phyloP scores from a whole-genome alignment of 2,329 filamentous ascomycete genomes.

The Neonectria hederae region DNA sequence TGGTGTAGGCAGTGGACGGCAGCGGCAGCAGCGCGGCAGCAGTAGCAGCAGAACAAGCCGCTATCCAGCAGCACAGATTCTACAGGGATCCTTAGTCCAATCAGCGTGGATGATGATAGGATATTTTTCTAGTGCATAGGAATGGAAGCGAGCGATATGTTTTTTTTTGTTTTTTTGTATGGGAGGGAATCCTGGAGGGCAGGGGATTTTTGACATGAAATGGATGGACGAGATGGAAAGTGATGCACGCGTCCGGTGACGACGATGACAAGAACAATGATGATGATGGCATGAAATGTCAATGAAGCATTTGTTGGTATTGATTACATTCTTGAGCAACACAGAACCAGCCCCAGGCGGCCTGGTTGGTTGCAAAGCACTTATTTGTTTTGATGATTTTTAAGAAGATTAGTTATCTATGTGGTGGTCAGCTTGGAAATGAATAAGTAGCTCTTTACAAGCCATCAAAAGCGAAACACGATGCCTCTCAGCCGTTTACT shows the following conservation, averaged over 20 bases:
- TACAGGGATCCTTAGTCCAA: slow-evolving; percentile 40
- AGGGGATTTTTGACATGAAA: slow-evolving; percentile 6
- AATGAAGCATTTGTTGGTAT: slow-evolving; percentile 37
- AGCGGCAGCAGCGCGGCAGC: slow-evolving; percentile 36
- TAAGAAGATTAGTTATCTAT: slow-evolving; percentile 32
- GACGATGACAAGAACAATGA: slow-evolving; percentile 42
- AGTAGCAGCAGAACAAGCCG: slow-evolving; percentile 20
- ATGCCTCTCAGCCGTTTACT: no score
- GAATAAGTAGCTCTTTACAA: slow-evolving; percentile 12
- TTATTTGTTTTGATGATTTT: slow-evolving; percentile 32
- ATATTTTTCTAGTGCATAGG: slow-evolving; percentile 28
- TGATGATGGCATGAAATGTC: slow-evolving; percentile 42
- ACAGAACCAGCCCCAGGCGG: slow-evolving; percentile 36
- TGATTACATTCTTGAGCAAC: slow-evolving; percentile 36
- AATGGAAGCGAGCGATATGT: slow-evolving; percentile 13
- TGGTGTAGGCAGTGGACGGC: slow-evolving; percentile 24
- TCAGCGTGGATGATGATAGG: slow-evolving; percentile 35
- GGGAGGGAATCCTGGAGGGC: not conserved
- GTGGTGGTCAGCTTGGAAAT: slow-evolving; percentile 11
- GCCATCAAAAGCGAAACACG: slow-evolving; percentile 17
- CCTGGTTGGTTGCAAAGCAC: slow-evolving; percentile 30
- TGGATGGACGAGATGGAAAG: slow-evolving; percentile 29
- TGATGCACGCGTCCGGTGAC: slow-evolving; percentile 31
- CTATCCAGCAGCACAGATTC: slow-evolving; percentile 36
- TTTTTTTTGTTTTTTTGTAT: not conserved